Evolutionary conservation across 495 filamentous ascomycete species (phyloP).

Genomic region (Podospora australis): DNA sequence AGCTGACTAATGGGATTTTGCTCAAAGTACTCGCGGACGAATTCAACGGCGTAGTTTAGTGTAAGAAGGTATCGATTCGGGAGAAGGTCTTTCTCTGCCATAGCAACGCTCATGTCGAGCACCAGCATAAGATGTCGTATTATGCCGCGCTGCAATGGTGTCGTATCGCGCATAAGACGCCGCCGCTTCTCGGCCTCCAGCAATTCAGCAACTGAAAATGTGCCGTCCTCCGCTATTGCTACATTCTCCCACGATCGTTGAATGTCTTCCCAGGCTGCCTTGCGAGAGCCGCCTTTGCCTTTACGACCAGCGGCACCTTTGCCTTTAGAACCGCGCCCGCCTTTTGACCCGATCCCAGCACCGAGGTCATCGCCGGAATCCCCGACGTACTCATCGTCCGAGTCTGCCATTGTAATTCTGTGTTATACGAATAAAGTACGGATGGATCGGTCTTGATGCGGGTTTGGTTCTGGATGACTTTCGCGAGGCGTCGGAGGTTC

Average conservation of each 20-base stretch:
- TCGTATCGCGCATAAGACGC: conserved; percentile 76
- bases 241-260: conserved; percentile 43
- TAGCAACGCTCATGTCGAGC: conserved; percentile 87
- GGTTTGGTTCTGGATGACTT: no score
- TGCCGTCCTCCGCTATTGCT: conserved; percentile 38
- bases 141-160: conserved; percentile 89
- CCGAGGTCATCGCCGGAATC: conserved; percentile 73
- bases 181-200: conserved; percentile 43
- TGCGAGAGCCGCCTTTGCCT: conserved; percentile 13
- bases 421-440: no score
- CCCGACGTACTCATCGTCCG: conserved; percentile 75
- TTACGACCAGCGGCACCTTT: conserved; percentile 24
- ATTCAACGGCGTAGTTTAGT: conserved; percentile 77
- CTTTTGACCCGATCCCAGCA: conserved; percentile 7
- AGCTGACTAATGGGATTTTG: conserved; percentile 99
- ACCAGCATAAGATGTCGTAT: conserved; percentile 90
- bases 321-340: conserved; percentile 22
- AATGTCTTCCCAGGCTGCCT: conserved; percentile 44
- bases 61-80: conserved; percentile 79
- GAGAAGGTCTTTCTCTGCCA: conserved; percentile 90
- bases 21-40: conserved; percentile 92
- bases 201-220: conserved; percentile 29
- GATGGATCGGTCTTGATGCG: no score
- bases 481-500: no score
- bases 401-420: conserved; percentile 56